phyloP scores from a whole-genome alignment of 2,329 filamentous ascomycete species.

The Colletotrichum higginsianum region DNA sequence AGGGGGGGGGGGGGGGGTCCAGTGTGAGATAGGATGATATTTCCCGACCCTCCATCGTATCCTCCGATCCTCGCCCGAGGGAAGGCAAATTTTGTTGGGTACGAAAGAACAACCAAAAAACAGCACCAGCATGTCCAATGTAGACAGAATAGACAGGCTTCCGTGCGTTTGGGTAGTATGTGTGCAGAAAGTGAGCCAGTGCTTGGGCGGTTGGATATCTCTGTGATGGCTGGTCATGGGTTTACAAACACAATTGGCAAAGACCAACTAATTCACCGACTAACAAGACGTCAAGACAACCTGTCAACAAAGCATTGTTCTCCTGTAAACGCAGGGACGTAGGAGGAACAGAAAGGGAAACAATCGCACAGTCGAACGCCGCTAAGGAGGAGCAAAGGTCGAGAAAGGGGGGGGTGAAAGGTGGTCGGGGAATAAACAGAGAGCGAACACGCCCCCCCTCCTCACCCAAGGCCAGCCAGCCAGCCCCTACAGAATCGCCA shows the following conservation, averaged over 20 bases:
- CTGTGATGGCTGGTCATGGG: neutral
- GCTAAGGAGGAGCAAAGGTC: slow-evolving; percentile 1
- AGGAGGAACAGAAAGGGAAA: neutral
- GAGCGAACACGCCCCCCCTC: neutral
- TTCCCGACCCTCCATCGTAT: slow-evolving; percentile 35
- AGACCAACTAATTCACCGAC: neutral
- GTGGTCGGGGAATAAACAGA: slow-evolving; percentile 14
- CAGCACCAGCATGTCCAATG: neutral
- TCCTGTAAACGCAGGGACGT: slow-evolving; percentile 26
- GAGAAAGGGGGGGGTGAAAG: neutral
- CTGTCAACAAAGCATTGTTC: slow-evolving; percentile 38
- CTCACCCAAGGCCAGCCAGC: neutral
- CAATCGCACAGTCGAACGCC: slow-evolving; percentile 31
- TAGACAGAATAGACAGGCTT: neutral
- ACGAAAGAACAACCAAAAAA: neutral
- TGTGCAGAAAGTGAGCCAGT: neutral
- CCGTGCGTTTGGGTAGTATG: neutral
- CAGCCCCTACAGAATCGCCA: slow-evolving; percentile 10
- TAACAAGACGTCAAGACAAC: neutral
- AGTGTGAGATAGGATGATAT: slow-evolving; percentile 19
- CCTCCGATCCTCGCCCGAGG: slow-evolving; percentile 4
- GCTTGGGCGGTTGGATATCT: neutral
- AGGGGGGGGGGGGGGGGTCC: too few species aligned
- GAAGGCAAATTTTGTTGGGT: slow-evolving; percentile 13
- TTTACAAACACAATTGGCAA: slow-evolving; percentile 18